Evolutionary conservation across 352 stramenopile genomes (phyloP), one percentile per base, ranked within the genome.

Genomic region (Phytophthora tubulina): DNA sequence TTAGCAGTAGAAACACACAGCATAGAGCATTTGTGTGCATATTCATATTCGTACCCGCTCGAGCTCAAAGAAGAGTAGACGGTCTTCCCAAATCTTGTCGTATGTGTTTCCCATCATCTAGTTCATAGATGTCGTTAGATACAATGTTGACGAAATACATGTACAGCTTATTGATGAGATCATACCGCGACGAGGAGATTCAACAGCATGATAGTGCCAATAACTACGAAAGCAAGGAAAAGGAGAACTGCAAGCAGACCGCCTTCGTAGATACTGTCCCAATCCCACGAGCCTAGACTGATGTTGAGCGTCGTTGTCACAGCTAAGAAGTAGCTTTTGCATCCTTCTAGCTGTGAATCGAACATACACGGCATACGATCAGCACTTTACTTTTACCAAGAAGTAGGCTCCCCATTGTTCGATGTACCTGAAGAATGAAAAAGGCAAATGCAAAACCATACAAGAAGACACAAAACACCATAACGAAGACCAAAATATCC

Each of bases 101-200:
- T 95, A 95, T 7, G 86, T 95, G 63, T 91, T 93, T 8, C 86
- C 88, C 46, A 94, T 80, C 88, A 95, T 94, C 88, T 95, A 58
- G 21, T 27, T 27, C 21, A 27, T 27, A 27, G 21, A 27, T 27
- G 21, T 27, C 21, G 21, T 27, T 27, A 27, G 21, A 27, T 27
- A 27, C 21, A 27, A 27, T 27, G 21, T 27, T 1, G 21, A 27
- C 21, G 21, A 27, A 27, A 27, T 27, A 27, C 1, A 27, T 27
- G 21, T 27, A 27, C 21, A 27, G 21, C 21, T 27, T 27, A 27
- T 27, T 2, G 21, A 27, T 3, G 31, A 44, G 11, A 14, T 38
- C 77, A 15, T 70, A 95, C 88, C 53, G 88, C 88, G 32, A 95
- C 84, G 7, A 95, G 74, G 32, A 94, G 60, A 61, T 95, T 95